phyloP scores from a whole-genome alignment of 208 protist genomes.

The Acanthamoeba healyi region DNA sequence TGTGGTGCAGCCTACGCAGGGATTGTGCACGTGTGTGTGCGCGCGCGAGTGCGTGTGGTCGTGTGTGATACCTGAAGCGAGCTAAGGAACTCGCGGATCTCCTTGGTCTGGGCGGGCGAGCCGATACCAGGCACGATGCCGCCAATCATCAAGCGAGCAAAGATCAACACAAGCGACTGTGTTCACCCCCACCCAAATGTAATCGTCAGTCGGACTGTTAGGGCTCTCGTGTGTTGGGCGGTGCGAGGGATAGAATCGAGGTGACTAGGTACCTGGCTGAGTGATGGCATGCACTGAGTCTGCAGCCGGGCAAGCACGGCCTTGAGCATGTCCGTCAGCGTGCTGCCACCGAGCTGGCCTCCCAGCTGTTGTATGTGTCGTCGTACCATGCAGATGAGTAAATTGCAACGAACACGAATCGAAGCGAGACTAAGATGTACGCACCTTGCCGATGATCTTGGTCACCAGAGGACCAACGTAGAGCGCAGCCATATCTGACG shows the following conservation, averaged over 20 bases:
- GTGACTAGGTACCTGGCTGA: constrained; percentile 2
- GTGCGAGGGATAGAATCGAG: not conserved
- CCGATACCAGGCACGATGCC: not conserved
- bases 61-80: not conserved
- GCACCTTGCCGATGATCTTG: constrained; percentile 55
- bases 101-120: not conserved
- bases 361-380: not conserved
- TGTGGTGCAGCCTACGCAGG: no score
- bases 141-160: constrained; percentile 54
- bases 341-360: constrained; percentile 2
- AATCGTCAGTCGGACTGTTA: no score
- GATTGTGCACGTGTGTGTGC: no score
- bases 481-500: constrained; percentile 13
- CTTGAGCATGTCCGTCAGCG: constrained; percentile 60
- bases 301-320: constrained; percentile 53
- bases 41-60: not conserved
- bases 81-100: constrained; percentile 23
- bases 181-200: no score
- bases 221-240: no score
- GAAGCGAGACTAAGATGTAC: no score
- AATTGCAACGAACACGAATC: not conserved
- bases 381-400: not conserved
- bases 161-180: constrained; percentile 52
- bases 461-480: constrained; percentile 66
- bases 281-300: constrained; percentile 9